Base-by-base conservation (phyloP, 495 filamentous ascomycete species). In the Hapsidospora chrysogenum region DNA sequence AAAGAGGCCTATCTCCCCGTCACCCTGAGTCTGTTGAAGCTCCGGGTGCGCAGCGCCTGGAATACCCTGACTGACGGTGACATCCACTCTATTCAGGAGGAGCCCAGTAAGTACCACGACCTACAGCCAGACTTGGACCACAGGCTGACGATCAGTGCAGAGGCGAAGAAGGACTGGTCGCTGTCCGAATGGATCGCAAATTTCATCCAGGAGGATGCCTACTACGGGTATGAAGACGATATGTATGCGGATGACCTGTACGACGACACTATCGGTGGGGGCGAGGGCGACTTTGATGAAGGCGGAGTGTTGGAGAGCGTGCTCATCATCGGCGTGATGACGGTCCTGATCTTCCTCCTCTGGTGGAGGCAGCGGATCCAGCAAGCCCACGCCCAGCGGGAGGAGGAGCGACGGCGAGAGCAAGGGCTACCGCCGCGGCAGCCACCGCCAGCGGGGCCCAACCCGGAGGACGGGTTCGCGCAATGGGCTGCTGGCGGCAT, bases 1-100 rank as follows among this genome's bases (percentile, higher is more conserved):
- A 64, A 72, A 22, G 92, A 96, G 54, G 83, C 92, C 0, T 95
- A 96, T 49, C 63, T 95, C n/a, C 92, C 89, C 0, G 92, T 96
- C 2, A 78, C 83, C 18, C 58, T 99, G 15, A 82, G 82, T 41
- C 57, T 99, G 30, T 60, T 92, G 35, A 96, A 96, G 56, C 58
- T 99, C 36, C 65, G 87, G 10, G 58, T 74, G 19, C 72, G 85
- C 38, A 86, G 83, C 48, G 82, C 76, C 39, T 99, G 89, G 89
- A 96, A 99, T 41, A 82, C 76, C 0, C 62, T 96, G 38, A 95
- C 84, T 0, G 68, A 85, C 47, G 89, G 89, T 13, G 70, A 78
- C 29, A 69, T 96, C 43, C 92, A 96, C 42, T 77, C 76, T 5
- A 95, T 99, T 35, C 80, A 76, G 36, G 78, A 89, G 29, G 86